Evolutionary conservation across 371 early-diverging fungal genomes (phyloP).

Genomic region (Parasitella parasitica): DNA sequence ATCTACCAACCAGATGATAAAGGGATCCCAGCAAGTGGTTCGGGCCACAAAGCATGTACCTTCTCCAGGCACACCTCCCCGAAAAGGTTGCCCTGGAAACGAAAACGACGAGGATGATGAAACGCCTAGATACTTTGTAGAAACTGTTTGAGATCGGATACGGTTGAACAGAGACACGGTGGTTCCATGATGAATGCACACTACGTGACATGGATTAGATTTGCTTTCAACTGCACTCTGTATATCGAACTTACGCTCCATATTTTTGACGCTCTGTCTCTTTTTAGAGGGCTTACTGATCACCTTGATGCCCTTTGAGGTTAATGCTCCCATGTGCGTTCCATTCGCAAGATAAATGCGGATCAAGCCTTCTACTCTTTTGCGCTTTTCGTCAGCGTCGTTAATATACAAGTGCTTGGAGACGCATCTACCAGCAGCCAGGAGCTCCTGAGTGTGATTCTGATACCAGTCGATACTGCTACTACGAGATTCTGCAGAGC

Average conservation of each 20-base stretch:
- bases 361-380: slow-evolving; percentile 73
- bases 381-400: slow-evolving; percentile 83
- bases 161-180: slow-evolving; percentile 83
- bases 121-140: slow-evolving; percentile 81
- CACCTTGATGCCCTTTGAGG: slow-evolving; percentile 79
- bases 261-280: slow-evolving; percentile 82
- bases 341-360: slow-evolving; percentile 69
- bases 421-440: slow-evolving; percentile 60
- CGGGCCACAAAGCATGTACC: slow-evolving; percentile 75
- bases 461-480: slow-evolving; percentile 35
- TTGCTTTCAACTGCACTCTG: background rate
- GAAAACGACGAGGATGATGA: slow-evolving; percentile 35
- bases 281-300: slow-evolving; percentile 87
- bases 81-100: slow-evolving; percentile 20
- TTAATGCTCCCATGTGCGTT: slow-evolving; percentile 66
- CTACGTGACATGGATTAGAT: slow-evolving; percentile 8
- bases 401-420: slow-evolving; percentile 84
- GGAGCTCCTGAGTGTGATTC: slow-evolving; percentile 16
- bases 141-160: slow-evolving; percentile 87
- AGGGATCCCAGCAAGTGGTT: slow-evolving; percentile 83
- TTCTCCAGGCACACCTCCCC: background rate
- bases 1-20: slow-evolving; percentile 85
- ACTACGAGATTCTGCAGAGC: background rate
- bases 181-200: slow-evolving; percentile 83
- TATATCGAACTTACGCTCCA: slow-evolving; percentile 57